phyloP scores from a whole-genome alignment of 176 grass and related monocot species.

The Aegilops tauschii region DNA sequence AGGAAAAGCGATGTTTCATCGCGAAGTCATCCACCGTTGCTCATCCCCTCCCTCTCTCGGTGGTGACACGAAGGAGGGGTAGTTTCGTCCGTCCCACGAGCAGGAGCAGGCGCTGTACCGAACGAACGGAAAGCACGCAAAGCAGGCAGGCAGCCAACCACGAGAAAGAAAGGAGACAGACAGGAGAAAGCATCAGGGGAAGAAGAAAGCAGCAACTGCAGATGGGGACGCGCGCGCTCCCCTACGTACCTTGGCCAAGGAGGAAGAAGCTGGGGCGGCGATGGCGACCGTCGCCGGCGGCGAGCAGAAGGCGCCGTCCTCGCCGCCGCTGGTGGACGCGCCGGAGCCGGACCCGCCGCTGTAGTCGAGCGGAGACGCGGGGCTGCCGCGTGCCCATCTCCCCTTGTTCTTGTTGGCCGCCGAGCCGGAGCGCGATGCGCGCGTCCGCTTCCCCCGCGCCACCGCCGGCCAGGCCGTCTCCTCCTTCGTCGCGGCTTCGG shows the following conservation, averaged over 20 bases:
- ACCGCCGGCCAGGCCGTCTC: conserved; percentile 23
- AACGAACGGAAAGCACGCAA: neutral
- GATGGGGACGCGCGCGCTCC: neutral
- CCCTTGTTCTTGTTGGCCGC: neutral
- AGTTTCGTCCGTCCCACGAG: conserved; percentile 6
- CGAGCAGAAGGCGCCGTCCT: conserved; percentile 51
- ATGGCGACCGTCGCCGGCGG: neutral
- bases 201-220: neutral
- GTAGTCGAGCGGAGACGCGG: conserved; percentile 55
- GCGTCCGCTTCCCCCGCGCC: conserved; percentile 43
- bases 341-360: conserved; percentile 31
- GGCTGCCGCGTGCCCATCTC: conserved; percentile 37
- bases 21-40: conserved; percentile 17
- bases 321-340: conserved; percentile 59
- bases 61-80: conserved; percentile 30
- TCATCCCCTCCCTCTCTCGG: no score
- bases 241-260: neutral
- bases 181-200: no score
- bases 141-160: conserved; percentile 2
- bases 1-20: conserved; percentile 44
- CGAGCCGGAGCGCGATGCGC: conserved; percentile 17
- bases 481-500: neutral
- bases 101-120: neutral
- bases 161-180: neutral
- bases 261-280: neutral